Conservation (phyloP, 176 grass and related monocot genomes). For the Carex littledalei region DNA sequence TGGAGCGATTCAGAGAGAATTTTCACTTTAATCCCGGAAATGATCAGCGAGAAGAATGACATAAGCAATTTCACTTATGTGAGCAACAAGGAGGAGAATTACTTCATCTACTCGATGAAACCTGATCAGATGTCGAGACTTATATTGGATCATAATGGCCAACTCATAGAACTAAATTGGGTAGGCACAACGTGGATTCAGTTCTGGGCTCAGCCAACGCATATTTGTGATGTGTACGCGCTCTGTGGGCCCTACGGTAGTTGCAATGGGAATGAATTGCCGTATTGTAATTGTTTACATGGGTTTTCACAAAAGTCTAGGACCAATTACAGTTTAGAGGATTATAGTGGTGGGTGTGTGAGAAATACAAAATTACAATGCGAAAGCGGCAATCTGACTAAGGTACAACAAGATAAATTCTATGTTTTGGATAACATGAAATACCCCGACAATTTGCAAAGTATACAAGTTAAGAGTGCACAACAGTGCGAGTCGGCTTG, state of each 20-base stretch:
- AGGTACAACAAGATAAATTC: conserved; percentile 47
- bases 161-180: conserved; percentile 57
- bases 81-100: conserved; percentile 34
- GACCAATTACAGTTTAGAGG: conserved; percentile 43
- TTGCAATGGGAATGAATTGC: conserved; percentile 33
- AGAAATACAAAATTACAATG: conserved; percentile 53
- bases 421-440: conserved; percentile 27
- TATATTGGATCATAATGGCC: conserved; percentile 37
- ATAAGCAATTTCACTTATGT: conserved; percentile 42
- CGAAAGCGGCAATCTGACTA: conserved; percentile 25
- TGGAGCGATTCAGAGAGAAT: conserved; percentile 28
- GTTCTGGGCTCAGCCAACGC: conserved; percentile 51
- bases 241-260: conserved; percentile 68
- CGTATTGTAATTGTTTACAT: conserved; percentile 50
- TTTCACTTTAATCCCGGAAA: conserved; percentile 44
- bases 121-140: conserved; percentile 36
- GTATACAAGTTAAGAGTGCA: conserved; percentile 11
- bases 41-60: neutral
- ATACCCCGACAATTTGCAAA: conserved; percentile 42
- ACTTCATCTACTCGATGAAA: conserved; percentile 56
- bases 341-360: conserved; percentile 56
- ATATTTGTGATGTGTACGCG: conserved; percentile 51
- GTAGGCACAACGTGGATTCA: conserved; percentile 21
- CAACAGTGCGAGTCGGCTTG: conserved; percentile 48
- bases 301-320: conserved; percentile 44